Conservation (phyloP, 2,329 filamentous ascomycete species). For the Apiospora koreana region DNA sequence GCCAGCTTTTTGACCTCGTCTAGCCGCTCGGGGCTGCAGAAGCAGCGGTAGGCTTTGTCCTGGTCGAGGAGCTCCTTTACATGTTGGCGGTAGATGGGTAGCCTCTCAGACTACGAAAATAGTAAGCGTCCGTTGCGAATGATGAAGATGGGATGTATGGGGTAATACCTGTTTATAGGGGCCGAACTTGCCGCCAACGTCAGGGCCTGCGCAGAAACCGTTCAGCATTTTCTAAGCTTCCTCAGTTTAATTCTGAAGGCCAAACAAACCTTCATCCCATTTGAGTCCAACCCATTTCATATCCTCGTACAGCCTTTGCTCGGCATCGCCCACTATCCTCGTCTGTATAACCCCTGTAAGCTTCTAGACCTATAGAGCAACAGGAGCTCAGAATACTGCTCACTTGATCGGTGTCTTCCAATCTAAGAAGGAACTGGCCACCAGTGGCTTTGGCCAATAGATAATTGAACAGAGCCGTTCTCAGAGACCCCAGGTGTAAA, state of each 20-base stretch:
- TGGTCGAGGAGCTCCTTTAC: conserved; percentile 67
- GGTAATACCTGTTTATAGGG: conserved; percentile 76
- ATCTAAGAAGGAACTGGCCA: conserved; percentile 85
- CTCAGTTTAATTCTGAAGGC: not conserved
- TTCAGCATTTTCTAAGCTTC: conserved; percentile 16
- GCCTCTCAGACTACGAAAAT: conserved; percentile 69
- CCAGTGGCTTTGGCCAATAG: conserved; percentile 84
- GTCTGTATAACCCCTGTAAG: conserved; percentile 52
- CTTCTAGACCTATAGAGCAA: not conserved
- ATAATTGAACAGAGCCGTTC: conserved; percentile 95
- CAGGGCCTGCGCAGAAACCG: conserved; percentile 59
- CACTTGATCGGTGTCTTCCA: conserved; percentile 95
- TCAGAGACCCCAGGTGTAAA: conserved; percentile 85
- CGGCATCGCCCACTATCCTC: conserved; percentile 78
- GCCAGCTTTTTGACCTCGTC: conserved; percentile 65
- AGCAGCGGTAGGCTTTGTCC: conserved; percentile 87
- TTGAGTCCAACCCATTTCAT: conserved; percentile 84
- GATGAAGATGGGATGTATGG: not conserved
- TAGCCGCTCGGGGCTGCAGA: conserved; percentile 76
- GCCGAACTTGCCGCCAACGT: conserved; percentile 76
- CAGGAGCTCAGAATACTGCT: conserved; percentile 4
- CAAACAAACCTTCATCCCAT: conserved; percentile 81
- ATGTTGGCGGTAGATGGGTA: conserved; percentile 70
- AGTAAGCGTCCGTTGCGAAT: not conserved
- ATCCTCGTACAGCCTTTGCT: conserved; percentile 75